Conservation (phyloP, 2,329 filamentous ascomycete species). For the Alternaria consortialis region DNA sequence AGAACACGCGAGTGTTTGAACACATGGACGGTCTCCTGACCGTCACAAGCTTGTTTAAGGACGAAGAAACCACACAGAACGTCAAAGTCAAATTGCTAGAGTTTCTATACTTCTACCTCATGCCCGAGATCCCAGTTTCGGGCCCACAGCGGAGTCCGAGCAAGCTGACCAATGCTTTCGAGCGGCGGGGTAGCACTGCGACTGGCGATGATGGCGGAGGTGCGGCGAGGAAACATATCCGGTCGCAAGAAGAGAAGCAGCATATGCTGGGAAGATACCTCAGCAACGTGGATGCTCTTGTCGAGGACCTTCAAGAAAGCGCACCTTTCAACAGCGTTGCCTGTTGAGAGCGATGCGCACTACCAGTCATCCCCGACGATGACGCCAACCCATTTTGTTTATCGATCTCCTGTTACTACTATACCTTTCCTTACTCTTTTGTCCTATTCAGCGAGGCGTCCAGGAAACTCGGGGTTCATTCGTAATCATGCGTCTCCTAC, state of each 20-base stretch:
- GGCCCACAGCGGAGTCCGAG: constrained; percentile 45
- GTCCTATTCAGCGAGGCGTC: constrained; percentile 39
- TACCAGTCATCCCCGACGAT: neutral
- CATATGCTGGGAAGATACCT: constrained; percentile 78
- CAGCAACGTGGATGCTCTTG: constrained; percentile 80
- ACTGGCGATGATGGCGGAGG: constrained; percentile 41
- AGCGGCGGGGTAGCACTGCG: constrained; percentile 41
- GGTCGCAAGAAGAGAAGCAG: constrained; percentile 83
- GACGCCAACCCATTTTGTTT: constrained; percentile 11
- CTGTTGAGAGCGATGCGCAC: constrained; percentile 23
- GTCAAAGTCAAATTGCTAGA: constrained; percentile 97
- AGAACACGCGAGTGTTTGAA: constrained; percentile 92
- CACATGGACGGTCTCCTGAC: constrained; percentile 89
- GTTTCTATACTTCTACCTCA: constrained; percentile 98
- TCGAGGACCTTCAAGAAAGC: constrained; percentile 82
- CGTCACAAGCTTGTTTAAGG: constrained; percentile 92
- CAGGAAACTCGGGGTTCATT: constrained; percentile 22
- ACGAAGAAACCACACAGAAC: constrained; percentile 81
- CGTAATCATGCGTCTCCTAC: constrained; percentile 22
- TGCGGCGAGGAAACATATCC: constrained; percentile 50
- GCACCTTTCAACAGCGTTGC: constrained; percentile 62
- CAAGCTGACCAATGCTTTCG: constrained; percentile 45
- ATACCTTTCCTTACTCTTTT: constrained; percentile 18
- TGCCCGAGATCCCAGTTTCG: constrained; percentile 78
- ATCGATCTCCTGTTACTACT: constrained; percentile 24